Evolutionary conservation across 2,329 filamentous ascomycete genomes (phyloP).

Genomic region (Metarhizium humberi): DNA sequence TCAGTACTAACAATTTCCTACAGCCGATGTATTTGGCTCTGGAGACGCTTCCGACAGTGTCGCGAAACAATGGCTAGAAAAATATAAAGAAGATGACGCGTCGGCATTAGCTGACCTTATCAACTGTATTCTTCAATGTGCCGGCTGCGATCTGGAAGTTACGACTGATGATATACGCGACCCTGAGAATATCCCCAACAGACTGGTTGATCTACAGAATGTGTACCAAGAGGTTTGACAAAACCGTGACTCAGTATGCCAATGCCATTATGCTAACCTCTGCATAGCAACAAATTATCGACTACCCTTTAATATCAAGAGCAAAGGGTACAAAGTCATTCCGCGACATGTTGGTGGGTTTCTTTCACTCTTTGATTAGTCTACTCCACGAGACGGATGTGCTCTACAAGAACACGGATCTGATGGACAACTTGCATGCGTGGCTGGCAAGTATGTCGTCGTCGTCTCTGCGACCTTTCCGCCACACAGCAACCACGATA

Average conservation of each 20-base stretch:
- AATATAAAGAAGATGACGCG: slow-evolving; percentile 45
- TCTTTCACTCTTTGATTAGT: slow-evolving; percentile 68
- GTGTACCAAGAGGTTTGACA: slow-evolving; percentile 66
- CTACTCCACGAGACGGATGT: slow-evolving; percentile 74
- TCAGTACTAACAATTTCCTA: background rate
- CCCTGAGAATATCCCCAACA: slow-evolving; percentile 73
- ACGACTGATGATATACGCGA: slow-evolving; percentile 79
- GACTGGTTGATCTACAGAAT: slow-evolving; percentile 75
- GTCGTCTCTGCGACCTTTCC: slow-evolving; percentile 76
- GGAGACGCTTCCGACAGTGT: slow-evolving; percentile 47
- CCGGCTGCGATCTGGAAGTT: slow-evolving; percentile 74
- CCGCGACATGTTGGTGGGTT: slow-evolving; percentile 65
- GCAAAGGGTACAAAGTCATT: slow-evolving; percentile 69
- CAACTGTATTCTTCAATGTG: slow-evolving; percentile 58
- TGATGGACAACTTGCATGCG: slow-evolving; percentile 81
- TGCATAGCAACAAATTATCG: slow-evolving; percentile 61
- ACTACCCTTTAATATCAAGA: slow-evolving; percentile 86
- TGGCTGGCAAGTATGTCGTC: slow-evolving; percentile 92
- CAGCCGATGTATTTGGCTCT: slow-evolving; percentile 56
- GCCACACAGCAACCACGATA: slow-evolving; percentile 85
- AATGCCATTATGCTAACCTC: slow-evolving; percentile 15
- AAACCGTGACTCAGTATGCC: background rate
- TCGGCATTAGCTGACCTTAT: slow-evolving; percentile 52
- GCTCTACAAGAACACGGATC: slow-evolving; percentile 64
- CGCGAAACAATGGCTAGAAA: slow-evolving; percentile 50